Base-by-base conservation (phyloP, 83 land plant genomes). In the Isoetes engelmannii region DNA sequence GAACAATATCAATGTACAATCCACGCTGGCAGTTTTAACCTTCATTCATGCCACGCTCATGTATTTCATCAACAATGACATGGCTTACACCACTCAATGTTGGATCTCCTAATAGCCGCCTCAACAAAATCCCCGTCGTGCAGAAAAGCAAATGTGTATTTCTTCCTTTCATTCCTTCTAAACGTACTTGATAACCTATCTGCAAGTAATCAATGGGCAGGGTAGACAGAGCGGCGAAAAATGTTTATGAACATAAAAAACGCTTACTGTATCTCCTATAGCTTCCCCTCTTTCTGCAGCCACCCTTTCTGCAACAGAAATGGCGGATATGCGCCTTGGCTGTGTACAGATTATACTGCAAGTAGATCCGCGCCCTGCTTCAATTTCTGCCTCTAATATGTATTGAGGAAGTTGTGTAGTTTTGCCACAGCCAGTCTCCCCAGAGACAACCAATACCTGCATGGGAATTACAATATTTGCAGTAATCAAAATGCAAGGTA, bases 1-100 rank as follows among this genome's bases (percentile, higher is more conserved):
- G 12, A 70, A 4, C 53, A 21, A 9, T 5, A 66, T 49, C 48
- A 20, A 49, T 0, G 19, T 46, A 45, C 7, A 69, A 4, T 67
- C 45, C 59, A 69, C 17, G 4, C 6, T 69, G 17, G 12, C 6
- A 57, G 64, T 10, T 17, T 55, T 28, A 66, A 89, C 95, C 95
- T 85, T 94, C 99, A 78, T 94, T 94, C 99, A 94, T 94, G 69
- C 99, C 99, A 77, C 99, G 78, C 75, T 94, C 99, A 82, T 94
- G 99, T 70, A 94, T 94, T 77, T 94, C 99, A 85, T 94, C 99
- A 7, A 94, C 97, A 64, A 94, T 82, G 47, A 94, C 96, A 88
- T 94, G 99, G 7, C 85, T 94, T 63, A 90, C 75, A 61, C 97
- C 99, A 75, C 78, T 76, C 72, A 94, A 68, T 67, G 85, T 85